These are phyloP conservation scores for Termitomyces sp. DNA, from an alignment of 768 basidiomycete species.

Conservation along the genomic window DNA sequence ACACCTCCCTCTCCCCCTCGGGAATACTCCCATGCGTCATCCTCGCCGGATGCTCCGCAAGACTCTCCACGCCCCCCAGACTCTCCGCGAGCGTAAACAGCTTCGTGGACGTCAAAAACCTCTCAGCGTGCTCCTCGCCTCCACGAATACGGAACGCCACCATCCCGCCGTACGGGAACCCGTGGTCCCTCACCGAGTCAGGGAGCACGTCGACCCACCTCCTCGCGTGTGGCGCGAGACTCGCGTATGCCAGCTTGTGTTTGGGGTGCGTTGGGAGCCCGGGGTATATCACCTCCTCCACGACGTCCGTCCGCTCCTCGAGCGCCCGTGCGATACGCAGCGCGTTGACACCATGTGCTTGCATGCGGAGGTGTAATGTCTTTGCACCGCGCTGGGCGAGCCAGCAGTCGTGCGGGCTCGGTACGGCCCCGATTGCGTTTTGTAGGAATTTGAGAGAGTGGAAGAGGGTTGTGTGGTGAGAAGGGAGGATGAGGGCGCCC, in stretches of 20 bases:
- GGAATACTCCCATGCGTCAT: conserved; percentile 90
- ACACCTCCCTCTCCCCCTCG: conserved; percentile 55
- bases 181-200: conserved; percentile 28
- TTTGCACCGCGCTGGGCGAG: conserved; percentile 89
- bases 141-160: conserved; percentile 75
- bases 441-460: conserved; percentile 81
- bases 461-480: conserved; percentile 45
- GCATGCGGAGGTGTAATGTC: conserved; percentile 87
- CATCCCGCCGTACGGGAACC: conserved; percentile 92
- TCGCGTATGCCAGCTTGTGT: conserved; percentile 59
- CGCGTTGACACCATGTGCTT: conserved; percentile 83
- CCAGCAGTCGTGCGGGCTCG: conserved; percentile 86
- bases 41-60: conserved; percentile 81
- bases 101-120: conserved; percentile 62
- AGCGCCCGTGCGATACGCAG: conserved; percentile 71
- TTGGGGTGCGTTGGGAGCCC: conserved; percentile 70
- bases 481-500: conserved; percentile 76
- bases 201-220: conserved; percentile 53
- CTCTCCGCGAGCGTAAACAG: conserved; percentile 86
- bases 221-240: conserved; percentile 68
- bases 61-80: conserved; percentile 88
- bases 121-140: conserved; percentile 52
- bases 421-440: conserved; percentile 83
- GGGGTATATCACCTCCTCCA: conserved; percentile 80
- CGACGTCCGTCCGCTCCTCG: conserved; percentile 54